Base-by-base conservation (phyloP, 228 moss, liverwort and hornwort species). In the Sphagnum magellanicum region DNA sequence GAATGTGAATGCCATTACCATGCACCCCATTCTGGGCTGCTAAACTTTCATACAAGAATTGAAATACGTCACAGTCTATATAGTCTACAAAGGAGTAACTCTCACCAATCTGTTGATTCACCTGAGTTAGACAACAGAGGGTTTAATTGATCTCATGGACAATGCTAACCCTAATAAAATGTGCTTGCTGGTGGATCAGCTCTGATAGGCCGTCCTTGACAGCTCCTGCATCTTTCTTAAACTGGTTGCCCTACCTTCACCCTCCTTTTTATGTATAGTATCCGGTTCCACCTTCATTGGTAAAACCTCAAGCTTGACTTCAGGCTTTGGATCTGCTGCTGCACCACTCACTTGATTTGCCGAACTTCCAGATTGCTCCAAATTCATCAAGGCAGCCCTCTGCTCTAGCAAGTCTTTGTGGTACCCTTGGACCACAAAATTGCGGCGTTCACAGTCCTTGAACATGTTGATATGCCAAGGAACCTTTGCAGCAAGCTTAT, bases 361-460 rank as follows among this genome's bases (percentile, higher is more conserved):
- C 52, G 49, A 63, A n/a, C 50, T 73, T 73, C 50, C 63, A 16
- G 60, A 63, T 63, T 63, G 9, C 16, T n/a, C 46, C 67, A 15
- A 67, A 14, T 10, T 62, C 11, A 64, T 74, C 69, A 85, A 63
- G 58, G 78, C 60, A 59, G 80, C 83, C 63, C 75, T 73, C 67
- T 84, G 5, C 55, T 79, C 73, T 58, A 87, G 87, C 50, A 87
- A 64, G 14, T 79, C 81, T 4, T 75, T 79, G 53, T 87, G 87
- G 69, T 87, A 87, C 6, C 53, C 98, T 83, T 98, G 98, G 12
- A 90, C 89, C 46, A 98, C 98, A 69, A 98, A 98, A 81, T 98
- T 94, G 59, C 98, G 87, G 49, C 98, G 84, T 68, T 98, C 98
- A 68, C 98, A 98, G 68, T 98, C 98, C 65, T 76, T 68, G 78